These are phyloP conservation scores for Penicillium sp. DNA, from an alignment of 2,329 filamentous ascomycete species.

Conservation along the genomic window DNA sequence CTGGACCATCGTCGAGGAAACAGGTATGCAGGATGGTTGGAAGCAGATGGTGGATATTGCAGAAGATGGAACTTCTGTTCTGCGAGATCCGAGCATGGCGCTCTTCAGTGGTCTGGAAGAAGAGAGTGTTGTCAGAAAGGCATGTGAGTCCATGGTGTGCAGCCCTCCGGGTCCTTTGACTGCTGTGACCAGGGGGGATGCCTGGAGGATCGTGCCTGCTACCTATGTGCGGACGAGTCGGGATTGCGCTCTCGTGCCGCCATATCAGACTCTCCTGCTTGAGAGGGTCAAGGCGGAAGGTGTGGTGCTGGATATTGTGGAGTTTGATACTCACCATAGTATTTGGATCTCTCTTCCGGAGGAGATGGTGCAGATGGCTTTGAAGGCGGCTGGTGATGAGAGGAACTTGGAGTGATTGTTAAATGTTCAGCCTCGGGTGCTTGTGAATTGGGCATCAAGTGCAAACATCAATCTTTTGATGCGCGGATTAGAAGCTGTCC, in stretches of 20 bases:
- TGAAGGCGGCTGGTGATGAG: conserved; percentile 11
- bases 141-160: neutral
- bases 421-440: neutral
- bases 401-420: conserved; percentile 6
- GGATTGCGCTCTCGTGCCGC: conserved; percentile 6
- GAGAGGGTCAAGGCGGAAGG: conserved; percentile 7
- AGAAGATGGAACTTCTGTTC: neutral
- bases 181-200: conserved; percentile 1
- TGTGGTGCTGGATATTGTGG: conserved; percentile 5
- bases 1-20: neutral
- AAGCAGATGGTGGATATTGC: neutral
- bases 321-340: conserved; percentile 20
- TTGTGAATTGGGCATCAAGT: too few species aligned
- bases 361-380: conserved; percentile 15
- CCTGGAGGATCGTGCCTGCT: conserved; percentile 12
- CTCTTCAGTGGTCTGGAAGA: neutral
- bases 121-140: neutral
- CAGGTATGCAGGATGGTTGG: neutral
- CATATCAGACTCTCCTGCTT: conserved; percentile 20
- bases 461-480: too few species aligned
- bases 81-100: neutral
- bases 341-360: conserved; percentile 13
- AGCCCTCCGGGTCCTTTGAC: neutral
- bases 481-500: too few species aligned
- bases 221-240: conserved; percentile 17